Evolutionary conservation across 805 yeast species (phyloP).

Genomic region (Wickerhamiella occidentalis): DNA sequence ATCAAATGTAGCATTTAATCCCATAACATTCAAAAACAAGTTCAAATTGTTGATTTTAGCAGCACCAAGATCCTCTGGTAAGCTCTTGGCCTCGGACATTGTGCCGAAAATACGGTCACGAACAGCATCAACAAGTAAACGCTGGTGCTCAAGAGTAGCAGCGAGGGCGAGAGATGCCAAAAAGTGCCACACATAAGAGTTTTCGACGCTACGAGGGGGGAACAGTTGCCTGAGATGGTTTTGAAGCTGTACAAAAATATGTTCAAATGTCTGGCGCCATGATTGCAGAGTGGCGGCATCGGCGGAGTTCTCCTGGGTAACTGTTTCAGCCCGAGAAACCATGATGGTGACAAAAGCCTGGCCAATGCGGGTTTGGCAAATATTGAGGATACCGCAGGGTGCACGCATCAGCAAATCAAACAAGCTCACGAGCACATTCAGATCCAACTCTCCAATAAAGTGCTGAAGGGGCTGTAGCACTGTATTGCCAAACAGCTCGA

Average conservation of each 20-base stretch:
- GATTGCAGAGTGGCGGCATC: slow-evolving; percentile 31
- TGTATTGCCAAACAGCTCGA: slow-evolving; percentile 68
- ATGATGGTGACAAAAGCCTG: slow-evolving; percentile 79
- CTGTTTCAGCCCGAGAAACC: slow-evolving; percentile 81
- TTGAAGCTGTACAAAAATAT: slow-evolving; percentile 65
- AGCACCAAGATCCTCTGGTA: slow-evolving; percentile 41
- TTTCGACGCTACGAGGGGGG: slow-evolving; percentile 59
- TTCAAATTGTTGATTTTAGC: slow-evolving; percentile 67
- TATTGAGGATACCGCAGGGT: slow-evolving; percentile 44
- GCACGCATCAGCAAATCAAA: slow-evolving; percentile 57
- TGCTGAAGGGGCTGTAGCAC: slow-evolving; percentile 76
- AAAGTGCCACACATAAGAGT: slow-evolving; percentile 90
- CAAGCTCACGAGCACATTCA: slow-evolving; percentile 66
- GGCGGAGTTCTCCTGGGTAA: slow-evolving; percentile 50
- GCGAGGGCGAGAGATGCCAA: slow-evolving; percentile 87
- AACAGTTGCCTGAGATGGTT: slow-evolving; percentile 65
- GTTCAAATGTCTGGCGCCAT: slow-evolving; percentile 77
- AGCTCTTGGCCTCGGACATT: slow-evolving; percentile 56
- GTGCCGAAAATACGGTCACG: slow-evolving; percentile 87
- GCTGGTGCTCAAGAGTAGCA: slow-evolving; percentile 76
- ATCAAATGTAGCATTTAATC: slow-evolving; percentile 78
- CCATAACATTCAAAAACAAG: slow-evolving; percentile 91
- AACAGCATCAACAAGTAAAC: slow-evolving; percentile 86
- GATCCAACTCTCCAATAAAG: slow-evolving; percentile 68
- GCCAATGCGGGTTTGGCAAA: slow-evolving; percentile 58